A percentile compares a stretch with the other conserved stretches of the same genome.
phyloP scores from a whole-genome alignment of 2,329 filamentous ascomycete genomes.

The Clonostachys rosea region DNA sequence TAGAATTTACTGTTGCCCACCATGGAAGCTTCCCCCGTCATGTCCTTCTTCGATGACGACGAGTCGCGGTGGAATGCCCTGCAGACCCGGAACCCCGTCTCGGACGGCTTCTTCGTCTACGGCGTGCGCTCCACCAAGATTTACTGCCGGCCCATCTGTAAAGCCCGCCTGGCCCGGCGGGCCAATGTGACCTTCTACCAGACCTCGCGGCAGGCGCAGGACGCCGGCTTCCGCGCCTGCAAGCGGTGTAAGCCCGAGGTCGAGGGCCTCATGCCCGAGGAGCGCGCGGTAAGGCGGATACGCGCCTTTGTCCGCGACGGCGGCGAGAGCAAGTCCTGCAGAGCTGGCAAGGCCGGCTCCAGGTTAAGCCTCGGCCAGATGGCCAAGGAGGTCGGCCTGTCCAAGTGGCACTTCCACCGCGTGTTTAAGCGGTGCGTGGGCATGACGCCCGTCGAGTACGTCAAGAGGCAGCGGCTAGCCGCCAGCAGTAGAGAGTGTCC shows the following conservation, averaged over 20 bases:
- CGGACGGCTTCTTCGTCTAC: constrained; percentile 35
- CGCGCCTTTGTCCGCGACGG: constrained; percentile 17
- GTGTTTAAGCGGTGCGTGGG: constrained; percentile 52
- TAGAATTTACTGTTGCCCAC: no score
- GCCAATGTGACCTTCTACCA: constrained; percentile 55
- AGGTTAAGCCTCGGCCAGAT: constrained; percentile 35
- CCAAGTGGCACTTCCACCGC: constrained; percentile 54
- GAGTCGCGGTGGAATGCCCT: constrained; percentile 28
- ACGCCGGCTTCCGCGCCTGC: constrained; percentile 48
- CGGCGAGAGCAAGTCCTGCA: not conserved
- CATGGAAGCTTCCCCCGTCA: no score
- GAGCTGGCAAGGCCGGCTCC: constrained; percentile 1
- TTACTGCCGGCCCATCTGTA: constrained; percentile 59
- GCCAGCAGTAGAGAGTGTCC: no score
- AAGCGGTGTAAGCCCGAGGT: constrained; percentile 48
- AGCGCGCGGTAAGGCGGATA: constrained; percentile 34
- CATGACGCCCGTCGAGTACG: constrained; percentile 33
- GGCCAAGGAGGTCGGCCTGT: constrained; percentile 44
- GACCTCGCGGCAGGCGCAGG: constrained; percentile 33
- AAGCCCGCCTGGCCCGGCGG: constrained; percentile 53
- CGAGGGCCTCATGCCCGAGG: constrained; percentile 32
- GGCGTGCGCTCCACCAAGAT: constrained; percentile 37
- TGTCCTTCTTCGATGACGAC: constrained; percentile 19
- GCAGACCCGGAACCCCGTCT: constrained; percentile 20
- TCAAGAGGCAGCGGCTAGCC: not conserved